Percentiles rank a stretch among this genome's conserved stretches.
phyloP scores from a whole-genome alignment of 257 asterid species.

The Primulina tabacum region DNA sequence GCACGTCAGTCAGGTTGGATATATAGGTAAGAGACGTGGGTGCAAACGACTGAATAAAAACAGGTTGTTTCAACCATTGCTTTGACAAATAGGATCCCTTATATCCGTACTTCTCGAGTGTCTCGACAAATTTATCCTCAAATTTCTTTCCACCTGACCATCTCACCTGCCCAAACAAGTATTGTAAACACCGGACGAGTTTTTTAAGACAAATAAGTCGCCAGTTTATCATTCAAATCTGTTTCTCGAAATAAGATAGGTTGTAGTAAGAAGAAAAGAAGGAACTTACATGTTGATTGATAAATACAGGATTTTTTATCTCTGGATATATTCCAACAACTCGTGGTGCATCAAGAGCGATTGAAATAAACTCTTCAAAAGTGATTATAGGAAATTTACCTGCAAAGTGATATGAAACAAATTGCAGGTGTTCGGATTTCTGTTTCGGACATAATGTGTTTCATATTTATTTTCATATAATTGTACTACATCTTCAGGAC shows the following conservation, averaged over 20 bases:
- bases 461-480: not conserved
- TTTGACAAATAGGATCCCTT: constrained; percentile 83
- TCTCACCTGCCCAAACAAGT: constrained; percentile 56
- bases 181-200: constrained; percentile 5
- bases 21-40: constrained; percentile 75
- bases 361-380: constrained; percentile 77
- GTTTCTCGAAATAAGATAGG: not conserved
- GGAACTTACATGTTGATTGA: constrained; percentile 74
- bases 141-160: constrained; percentile 83
- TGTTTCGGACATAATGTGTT: not conserved
- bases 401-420: constrained; percentile 31
- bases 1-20: constrained; percentile 74
- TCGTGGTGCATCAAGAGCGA: constrained; percentile 84
- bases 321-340: constrained; percentile 97
- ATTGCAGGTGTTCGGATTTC: not conserved
- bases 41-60: constrained; percentile 90
- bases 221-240: too few relatives aligned
- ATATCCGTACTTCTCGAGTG: constrained; percentile 73
- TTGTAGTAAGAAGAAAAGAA: constrained; percentile 22
- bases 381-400: constrained; percentile 81
- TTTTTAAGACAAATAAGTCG: not conserved
- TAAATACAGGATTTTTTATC: constrained; percentile 83
- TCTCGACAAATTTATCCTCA: constrained; percentile 82
- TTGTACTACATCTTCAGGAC: not conserved
- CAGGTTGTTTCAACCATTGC: constrained; percentile 81